Conservation (phyloP, 1,139 yeast genomes). For the Pneumocystis canis region DNA sequence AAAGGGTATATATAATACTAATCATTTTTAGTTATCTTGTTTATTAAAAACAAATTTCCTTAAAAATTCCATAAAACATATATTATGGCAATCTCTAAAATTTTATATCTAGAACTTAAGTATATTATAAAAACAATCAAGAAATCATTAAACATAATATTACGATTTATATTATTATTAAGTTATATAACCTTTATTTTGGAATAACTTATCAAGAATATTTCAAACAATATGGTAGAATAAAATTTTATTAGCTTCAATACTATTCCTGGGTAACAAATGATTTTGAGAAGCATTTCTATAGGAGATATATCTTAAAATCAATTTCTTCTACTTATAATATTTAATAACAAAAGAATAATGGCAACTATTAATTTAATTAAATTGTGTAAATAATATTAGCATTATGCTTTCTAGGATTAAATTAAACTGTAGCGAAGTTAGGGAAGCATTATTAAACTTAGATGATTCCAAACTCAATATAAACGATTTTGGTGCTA, state of each 20-base stretch:
- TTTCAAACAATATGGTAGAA: not conserved
- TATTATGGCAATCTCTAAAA: too few species aligned
- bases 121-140: not conserved
- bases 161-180: too few species aligned
- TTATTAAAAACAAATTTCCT: too few species aligned
- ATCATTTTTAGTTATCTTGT: not conserved
- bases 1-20: too few species aligned
- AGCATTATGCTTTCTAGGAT: not conserved
- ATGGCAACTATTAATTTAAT: not conserved
- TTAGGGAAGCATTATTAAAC: not conserved
- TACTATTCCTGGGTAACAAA: not conserved
- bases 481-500: not conserved
- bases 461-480: not conserved
- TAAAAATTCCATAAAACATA: too few species aligned
- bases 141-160: not conserved
- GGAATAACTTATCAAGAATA: not conserved
- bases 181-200: not conserved
- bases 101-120: not conserved
- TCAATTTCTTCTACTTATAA: not conserved
- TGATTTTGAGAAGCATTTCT: not conserved
- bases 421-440: not conserved
- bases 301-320: not conserved
- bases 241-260: not conserved
- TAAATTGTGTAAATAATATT: not conserved
- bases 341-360: too few species aligned